Conservation (phyloP, 805 yeast species). For the Metschnikowia aberdeeniae region DNA sequence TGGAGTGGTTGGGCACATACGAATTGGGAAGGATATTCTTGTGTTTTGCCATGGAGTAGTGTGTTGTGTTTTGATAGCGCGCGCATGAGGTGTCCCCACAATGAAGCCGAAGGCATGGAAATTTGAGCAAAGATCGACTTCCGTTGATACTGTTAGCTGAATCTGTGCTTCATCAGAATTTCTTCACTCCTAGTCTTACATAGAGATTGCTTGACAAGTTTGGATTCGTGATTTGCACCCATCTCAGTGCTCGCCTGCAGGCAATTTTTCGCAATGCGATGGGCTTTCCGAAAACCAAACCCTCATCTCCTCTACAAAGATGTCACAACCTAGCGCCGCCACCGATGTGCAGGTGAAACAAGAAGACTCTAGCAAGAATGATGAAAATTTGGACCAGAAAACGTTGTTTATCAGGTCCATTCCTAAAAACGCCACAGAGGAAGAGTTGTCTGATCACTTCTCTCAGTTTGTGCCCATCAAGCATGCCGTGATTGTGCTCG, state of each 20-base stretch:
- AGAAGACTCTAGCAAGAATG: not conserved
- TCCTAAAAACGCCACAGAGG: slow-evolving; percentile 77
- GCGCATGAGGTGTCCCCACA: not conserved
- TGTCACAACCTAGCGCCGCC: not conserved
- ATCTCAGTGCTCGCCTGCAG: not conserved
- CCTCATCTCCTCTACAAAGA: not conserved
- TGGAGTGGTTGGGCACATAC: slow-evolving; percentile 31
- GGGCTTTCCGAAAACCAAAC: slow-evolving; percentile 1
- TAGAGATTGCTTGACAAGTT: too few relatives aligned
- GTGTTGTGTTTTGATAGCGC: slow-evolving; percentile 4
- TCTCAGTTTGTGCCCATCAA: slow-evolving; percentile 92
- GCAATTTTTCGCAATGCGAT: slow-evolving; percentile 4
- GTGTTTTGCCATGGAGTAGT: slow-evolving; percentile 9
- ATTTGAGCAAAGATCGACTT: too few relatives aligned
- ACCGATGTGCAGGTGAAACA: not conserved
- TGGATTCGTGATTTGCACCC: not conserved
- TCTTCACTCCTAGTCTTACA: too few relatives aligned
- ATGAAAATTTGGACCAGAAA: slow-evolving; percentile 45
- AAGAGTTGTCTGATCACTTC: slow-evolving; percentile 76
- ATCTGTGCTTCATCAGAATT: too few relatives aligned
- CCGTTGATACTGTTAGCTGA: too few relatives aligned
- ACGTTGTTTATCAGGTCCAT: slow-evolving; percentile 84
- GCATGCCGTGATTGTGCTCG: slow-evolving; percentile 89
- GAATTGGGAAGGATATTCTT: slow-evolving; percentile 37
- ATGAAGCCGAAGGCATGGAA: too few relatives aligned